Evolutionary conservation across 2,329 filamentous ascomycete genomes (phyloP).

Genomic region (Botryotinia narcissicola): DNA sequence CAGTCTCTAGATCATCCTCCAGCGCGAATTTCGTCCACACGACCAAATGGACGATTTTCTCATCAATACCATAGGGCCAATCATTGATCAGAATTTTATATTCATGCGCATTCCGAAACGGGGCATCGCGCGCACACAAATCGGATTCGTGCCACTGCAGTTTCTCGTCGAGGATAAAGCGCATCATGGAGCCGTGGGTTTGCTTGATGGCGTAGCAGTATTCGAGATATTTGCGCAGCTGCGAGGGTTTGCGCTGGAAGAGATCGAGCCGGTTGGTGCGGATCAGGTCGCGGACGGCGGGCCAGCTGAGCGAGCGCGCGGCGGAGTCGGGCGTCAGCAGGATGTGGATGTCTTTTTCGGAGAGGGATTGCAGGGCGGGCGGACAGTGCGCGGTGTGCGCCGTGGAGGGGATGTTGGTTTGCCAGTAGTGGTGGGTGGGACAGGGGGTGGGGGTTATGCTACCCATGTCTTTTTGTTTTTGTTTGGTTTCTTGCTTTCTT

Average conservation of each 20-base stretch:
- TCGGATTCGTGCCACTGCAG: constrained; percentile 60
- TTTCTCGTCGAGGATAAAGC: constrained; percentile 69
- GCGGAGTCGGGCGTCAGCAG: constrained; percentile 67
- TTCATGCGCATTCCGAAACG: constrained; percentile 45
- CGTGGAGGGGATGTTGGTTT: constrained; percentile 68
- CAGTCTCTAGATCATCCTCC: constrained; percentile 58
- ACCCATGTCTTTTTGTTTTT: constrained; percentile 28
- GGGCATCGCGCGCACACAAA: constrained; percentile 38
- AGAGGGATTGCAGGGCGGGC: constrained; percentile 61
- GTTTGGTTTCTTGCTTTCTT: too few species aligned
- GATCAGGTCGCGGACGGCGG: constrained; percentile 46
- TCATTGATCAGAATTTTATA: constrained; percentile 81
- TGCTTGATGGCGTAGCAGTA: constrained; percentile 63
- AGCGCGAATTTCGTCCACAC: constrained; percentile 91
- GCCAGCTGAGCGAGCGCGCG: constrained; percentile 43
- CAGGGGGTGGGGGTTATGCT: constrained; percentile 24
- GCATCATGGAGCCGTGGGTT: constrained; percentile 72
- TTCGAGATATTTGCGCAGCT: constrained; percentile 73
- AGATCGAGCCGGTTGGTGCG: constrained; percentile 65
- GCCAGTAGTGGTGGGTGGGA: constrained; percentile 64
- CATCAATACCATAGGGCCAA: constrained; percentile 88
- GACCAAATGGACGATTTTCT: constrained; percentile 76
- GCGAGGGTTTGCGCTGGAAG: constrained; percentile 74
- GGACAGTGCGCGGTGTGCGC: constrained; percentile 68
- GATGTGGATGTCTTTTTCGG: constrained; percentile 66